phyloP scores from a whole-genome alignment of 176 grass and related monocot genomes.

The Oryza meridionalis region DNA sequence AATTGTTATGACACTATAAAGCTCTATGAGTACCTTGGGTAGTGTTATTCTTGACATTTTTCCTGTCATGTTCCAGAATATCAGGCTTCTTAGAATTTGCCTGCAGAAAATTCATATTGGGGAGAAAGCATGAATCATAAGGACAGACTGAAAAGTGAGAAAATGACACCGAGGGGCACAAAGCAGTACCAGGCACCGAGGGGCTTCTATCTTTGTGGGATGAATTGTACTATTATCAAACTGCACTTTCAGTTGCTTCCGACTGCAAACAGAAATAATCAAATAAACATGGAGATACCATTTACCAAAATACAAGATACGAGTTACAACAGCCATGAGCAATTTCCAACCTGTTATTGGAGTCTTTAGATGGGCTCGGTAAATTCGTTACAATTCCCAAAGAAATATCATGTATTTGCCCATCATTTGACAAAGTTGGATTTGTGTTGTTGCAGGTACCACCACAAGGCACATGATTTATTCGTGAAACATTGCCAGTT shows the following conservation, averaged over 20 bases:
- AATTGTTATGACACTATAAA: conserved; percentile 5
- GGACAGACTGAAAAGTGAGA: conserved; percentile 8
- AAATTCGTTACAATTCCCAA: conserved; percentile 3
- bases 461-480: conserved; percentile 17
- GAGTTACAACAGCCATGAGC: not conserved
- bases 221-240: conserved; percentile 24
- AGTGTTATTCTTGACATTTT: conserved; percentile 20
- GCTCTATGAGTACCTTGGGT: conserved; percentile 41
- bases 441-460: not conserved
- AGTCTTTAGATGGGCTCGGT: conserved; percentile 23
- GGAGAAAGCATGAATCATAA: conserved; percentile 16
- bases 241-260: conserved; percentile 39
- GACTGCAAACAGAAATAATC: conserved; percentile 39
- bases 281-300: conserved; percentile 5
- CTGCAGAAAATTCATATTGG: conserved; percentile 35
- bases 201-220: conserved; percentile 20
- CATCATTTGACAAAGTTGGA: conserved; percentile 9
- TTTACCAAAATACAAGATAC: not conserved
- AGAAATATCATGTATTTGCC: conserved; percentile 42
- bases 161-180: not conserved
- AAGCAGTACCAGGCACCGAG: conserved; percentile 48
- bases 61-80: conserved; percentile 10
- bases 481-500: conserved; percentile 10
- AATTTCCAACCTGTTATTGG: conserved; percentile 39
- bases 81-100: conserved; percentile 30